Evolutionary conservation across 768 basidiomycete species (phyloP).

Genomic region (Macrolepiota albuminosa): DNA sequence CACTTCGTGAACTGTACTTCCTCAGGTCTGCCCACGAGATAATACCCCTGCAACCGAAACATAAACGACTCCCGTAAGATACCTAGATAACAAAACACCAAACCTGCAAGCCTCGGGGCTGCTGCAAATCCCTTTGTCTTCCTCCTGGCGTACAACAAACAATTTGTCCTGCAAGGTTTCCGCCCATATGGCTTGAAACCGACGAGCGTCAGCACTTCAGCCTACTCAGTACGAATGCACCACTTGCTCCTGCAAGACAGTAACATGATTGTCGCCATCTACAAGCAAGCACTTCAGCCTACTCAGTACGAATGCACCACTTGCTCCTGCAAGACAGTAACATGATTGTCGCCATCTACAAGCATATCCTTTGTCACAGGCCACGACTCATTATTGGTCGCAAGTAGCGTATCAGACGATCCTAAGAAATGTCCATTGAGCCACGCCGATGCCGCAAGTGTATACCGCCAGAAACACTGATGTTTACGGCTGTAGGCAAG

Average conservation of each 20-base stretch:
- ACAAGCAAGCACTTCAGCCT: not conserved
- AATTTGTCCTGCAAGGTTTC: conserved; percentile 16
- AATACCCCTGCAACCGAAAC: conserved; percentile 8
- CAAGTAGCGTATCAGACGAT: conserved; percentile 8
- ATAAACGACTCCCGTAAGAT: not conserved
- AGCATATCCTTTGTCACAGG: conserved; percentile 11
- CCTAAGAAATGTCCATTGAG: conserved; percentile 14
- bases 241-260: conserved; percentile 13
- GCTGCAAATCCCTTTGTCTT: conserved; percentile 14
- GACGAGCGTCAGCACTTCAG: not conserved
- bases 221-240: not conserved
- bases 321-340: conserved; percentile 14
- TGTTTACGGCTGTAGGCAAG: conserved; percentile 11
- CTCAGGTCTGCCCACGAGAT: conserved; percentile 10
- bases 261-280: conserved; percentile 9
- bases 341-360: conserved; percentile 7
- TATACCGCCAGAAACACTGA: conserved; percentile 14
- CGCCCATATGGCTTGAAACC: conserved; percentile 13
- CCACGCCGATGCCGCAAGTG: conserved; percentile 15
- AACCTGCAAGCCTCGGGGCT: conserved; percentile 15
- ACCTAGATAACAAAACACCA: not conserved
- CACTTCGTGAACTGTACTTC: conserved; percentile 12
- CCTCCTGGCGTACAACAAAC: conserved; percentile 17
- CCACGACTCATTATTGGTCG: conserved; percentile 15
- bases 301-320: not conserved